Evolutionary conservation across 2,329 filamentous ascomycete genomes (phyloP), one percentile per base, ranked within the genome.

Genomic region (Aspergillus glaucus): DNA sequence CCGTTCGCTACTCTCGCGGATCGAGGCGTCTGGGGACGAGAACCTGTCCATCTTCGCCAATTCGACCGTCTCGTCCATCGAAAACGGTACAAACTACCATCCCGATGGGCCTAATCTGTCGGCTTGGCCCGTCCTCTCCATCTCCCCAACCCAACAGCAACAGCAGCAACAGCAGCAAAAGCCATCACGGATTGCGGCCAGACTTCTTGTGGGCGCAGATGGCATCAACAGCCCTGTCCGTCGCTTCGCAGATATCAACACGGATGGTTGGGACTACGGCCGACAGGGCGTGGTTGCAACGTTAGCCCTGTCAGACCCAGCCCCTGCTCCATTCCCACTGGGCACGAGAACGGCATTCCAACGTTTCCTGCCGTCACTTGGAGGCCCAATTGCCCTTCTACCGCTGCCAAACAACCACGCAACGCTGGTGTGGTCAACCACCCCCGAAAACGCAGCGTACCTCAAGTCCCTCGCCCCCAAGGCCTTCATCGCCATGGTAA

Each of bases 211-310:
- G 8, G 93, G 93, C 1, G 94, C 93, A 3, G 93, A 98, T 62
- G 93, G 93, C 14, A 89, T 89, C 39, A 97, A 96, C 68, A 95
- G 88, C 60, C 93, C 92, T 2, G 93, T 98, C 12, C 84, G 93
- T 36, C 78, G 84, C 0, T 98, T 96, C 66, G 90, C 92, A 3
- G 86, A 84, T 45, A 97, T 98, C 58, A 77, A 84, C 40, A 88
- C 85, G 48, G 80, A 84, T 17, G 93, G 94, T 19, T 98, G 93
- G 88, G 93, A 97, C 70, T 98, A 98, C 69, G 79, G 82, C 45
- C 81, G 91, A 36, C 87, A 95, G 62, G 93, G 93, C 14, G 81
- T 98, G 2, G 93, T 98, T 15, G 93, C 93, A 46, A 95, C 91
- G 4, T 74, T 98, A 14, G 77, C 85, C 57, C 76, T 96, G 19